Percentiles rank a stretch among this genome's conserved stretches.
Evolutionary conservation across 2,329 filamentous ascomycete species (phyloP).

Genomic region (Decorospora gaudefroyi): DNA sequence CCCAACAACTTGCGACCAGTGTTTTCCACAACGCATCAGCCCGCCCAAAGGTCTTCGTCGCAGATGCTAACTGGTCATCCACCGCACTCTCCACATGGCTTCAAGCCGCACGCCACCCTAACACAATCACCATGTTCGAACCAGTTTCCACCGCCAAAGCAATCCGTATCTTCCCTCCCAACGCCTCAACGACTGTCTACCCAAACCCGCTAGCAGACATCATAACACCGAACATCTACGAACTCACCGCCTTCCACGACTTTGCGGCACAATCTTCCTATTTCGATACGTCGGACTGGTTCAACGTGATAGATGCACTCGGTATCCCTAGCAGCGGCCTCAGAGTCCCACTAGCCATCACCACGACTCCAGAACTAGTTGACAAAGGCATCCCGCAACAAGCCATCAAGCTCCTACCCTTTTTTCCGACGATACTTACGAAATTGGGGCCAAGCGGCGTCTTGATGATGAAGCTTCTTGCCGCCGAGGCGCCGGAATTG

Average conservation of each 20-base stretch:
- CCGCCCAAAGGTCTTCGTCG: conserved; percentile 73
- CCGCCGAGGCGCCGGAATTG: conserved; percentile 69
- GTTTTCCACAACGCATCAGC: conserved; percentile 16
- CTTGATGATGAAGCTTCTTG: conserved; percentile 72
- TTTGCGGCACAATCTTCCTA: conserved; percentile 69
- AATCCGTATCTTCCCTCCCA: conserved; percentile 63
- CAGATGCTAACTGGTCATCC: conserved; percentile 85
- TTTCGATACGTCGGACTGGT: conserved; percentile 76
- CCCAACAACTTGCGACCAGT: conserved; percentile 19
- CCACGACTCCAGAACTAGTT: conserved; percentile 70
- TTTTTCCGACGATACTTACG: conserved; percentile 80
- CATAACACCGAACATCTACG: conserved; percentile 79
- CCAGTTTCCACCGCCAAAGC: conserved; percentile 86
- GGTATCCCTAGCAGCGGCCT: conserved; percentile 72
- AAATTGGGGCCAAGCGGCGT: conserved; percentile 80
- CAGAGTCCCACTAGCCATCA: conserved; percentile 69
- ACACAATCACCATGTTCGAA: conserved; percentile 70
- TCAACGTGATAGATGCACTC: conserved; percentile 75
- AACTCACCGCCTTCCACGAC: conserved; percentile 77
- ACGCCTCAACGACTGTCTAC: conserved; percentile 57
- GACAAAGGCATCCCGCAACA: conserved; percentile 83
- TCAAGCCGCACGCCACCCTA: conserved; percentile 56
- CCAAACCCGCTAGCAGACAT: conserved; percentile 70
- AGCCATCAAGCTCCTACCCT: conserved; percentile 81
- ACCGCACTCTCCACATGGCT: conserved; percentile 70